Percentiles rank a stretch among this genome's conserved stretches.
Conservation (phyloP, 345 rosid genomes). For the Lenwebbia sp. region DNA sequence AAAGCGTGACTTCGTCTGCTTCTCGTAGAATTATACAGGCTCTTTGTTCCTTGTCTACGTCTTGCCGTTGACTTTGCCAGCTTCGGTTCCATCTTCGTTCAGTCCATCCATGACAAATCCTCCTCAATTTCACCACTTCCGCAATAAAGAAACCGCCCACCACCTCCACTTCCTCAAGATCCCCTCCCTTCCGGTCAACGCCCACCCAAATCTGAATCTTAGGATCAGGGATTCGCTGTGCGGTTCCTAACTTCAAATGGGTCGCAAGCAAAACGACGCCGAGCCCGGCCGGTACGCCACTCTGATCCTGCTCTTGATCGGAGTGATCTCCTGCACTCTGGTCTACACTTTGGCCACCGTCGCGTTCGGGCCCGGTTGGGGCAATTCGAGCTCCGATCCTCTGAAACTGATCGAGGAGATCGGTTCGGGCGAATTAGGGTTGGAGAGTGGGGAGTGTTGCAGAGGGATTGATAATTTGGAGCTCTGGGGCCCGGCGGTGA, state of each 20-base stretch:
- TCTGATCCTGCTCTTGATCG: constrained; percentile 36
- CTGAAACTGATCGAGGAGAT: not conserved
- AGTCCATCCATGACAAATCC: not conserved
- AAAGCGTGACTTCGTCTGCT: not conserved
- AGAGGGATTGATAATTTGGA: constrained; percentile 77
- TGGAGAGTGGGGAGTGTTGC: constrained; percentile 43
- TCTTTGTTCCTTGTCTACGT: not conserved
- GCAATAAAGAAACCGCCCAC: not conserved
- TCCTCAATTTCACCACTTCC: not conserved
- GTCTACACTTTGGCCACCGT: constrained; percentile 61
- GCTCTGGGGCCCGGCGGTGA: constrained; percentile 96
- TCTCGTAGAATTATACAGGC: not conserved
- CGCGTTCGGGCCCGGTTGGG: constrained; percentile 18
- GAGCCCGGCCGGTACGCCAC: constrained; percentile 51
- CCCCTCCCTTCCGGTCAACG: not conserved
- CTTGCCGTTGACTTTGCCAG: not conserved
- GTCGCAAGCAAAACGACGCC: constrained; percentile 49
- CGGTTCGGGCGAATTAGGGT: not conserved
- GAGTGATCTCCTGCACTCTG: constrained; percentile 44
- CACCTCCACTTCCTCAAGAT: not conserved
- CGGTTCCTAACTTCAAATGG: constrained; percentile 26
- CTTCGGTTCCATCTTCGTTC: not conserved
- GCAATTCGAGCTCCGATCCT: not conserved
- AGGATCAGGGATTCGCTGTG: constrained; percentile 2
- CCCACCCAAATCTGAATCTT: not conserved